Percentiles rank a stretch among this genome's conserved stretches.
These are phyloP conservation scores for Plantago lanceolata DNA, from an alignment of 305 asterid genomes.

Conservation along the genomic window DNA sequence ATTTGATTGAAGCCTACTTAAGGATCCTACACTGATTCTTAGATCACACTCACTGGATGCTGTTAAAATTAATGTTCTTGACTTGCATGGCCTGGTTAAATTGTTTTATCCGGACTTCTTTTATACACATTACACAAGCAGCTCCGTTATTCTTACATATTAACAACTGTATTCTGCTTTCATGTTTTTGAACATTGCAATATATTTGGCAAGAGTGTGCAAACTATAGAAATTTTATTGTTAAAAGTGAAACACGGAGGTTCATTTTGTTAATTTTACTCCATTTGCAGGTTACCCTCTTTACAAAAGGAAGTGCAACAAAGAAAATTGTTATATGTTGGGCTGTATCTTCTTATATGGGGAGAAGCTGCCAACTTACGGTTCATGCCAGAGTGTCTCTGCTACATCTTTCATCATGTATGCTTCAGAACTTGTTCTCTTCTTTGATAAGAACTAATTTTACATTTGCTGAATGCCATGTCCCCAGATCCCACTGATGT, in stretches of 20 bases:
- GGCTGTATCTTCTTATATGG: slow-evolving; percentile 91
- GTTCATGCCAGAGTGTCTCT: slow-evolving; percentile 98
- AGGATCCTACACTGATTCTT: no score
- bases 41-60: no score
- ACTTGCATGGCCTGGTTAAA: no score
- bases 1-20: background rate
- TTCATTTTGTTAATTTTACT: background rate
- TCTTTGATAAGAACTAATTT: background rate
- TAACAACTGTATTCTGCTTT: no score
- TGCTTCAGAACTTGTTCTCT: slow-evolving; percentile 26
- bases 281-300: slow-evolving; percentile 54
- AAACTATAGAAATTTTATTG: no score
- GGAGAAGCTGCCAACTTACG: slow-evolving; percentile 99
- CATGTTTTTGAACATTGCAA: no score
- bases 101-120: no score
- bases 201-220: no score
- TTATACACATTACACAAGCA: no score
- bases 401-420: slow-evolving; percentile 96
- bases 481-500: background rate
- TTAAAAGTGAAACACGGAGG: background rate
- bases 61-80: no score
- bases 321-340: slow-evolving; percentile 84
- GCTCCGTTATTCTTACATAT: no score
- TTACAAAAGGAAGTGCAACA: slow-evolving; percentile 96
- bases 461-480: background rate